Conservation (phyloP, 2,329 filamentous ascomycete species). For the Cladosporium halotolerans region DNA sequence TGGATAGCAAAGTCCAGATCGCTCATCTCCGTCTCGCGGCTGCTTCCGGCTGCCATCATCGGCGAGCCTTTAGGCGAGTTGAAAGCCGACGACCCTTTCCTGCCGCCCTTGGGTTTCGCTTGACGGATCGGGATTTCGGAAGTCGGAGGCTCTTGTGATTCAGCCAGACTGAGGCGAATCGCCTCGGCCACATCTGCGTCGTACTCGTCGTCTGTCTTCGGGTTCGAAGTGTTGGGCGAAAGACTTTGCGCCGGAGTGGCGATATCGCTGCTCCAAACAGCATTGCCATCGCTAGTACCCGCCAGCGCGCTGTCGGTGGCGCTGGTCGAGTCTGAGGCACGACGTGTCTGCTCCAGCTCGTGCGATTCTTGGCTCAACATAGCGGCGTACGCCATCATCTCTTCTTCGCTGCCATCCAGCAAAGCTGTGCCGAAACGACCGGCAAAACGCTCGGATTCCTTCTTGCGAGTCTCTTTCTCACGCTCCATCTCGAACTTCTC, state of each 20-base stretch:
- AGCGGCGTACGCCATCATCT: slow-evolving; percentile 57
- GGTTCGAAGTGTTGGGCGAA: slow-evolving; percentile 17
- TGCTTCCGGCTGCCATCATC: slow-evolving; percentile 33
- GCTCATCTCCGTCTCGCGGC: slow-evolving; percentile 41
- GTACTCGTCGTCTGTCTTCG: slow-evolving; percentile 42
- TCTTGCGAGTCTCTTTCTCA: slow-evolving; percentile 61
- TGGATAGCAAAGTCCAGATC: slow-evolving; percentile 59
- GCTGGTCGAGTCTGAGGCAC: slow-evolving; percentile 37
- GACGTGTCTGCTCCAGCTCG: slow-evolving; percentile 44
- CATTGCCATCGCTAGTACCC: slow-evolving; percentile 32
- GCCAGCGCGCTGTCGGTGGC: slow-evolving; percentile 31
- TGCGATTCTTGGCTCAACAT: slow-evolving; percentile 56
- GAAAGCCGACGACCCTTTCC: slow-evolving; percentile 25
- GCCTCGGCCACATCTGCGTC: slow-evolving; percentile 58
- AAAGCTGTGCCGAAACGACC: slow-evolving; percentile 81
- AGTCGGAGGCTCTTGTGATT: slow-evolving; percentile 16
- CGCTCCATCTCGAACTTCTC: slow-evolving; percentile 73
- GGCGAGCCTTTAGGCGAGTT: slow-evolving; percentile 20
- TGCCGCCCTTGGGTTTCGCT: slow-evolving; percentile 31
- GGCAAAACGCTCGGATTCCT: slow-evolving; percentile 64
- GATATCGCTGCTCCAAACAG: slow-evolving; percentile 21
- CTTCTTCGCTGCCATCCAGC: slow-evolving; percentile 53
- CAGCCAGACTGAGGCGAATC: slow-evolving; percentile 47
- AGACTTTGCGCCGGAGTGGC: slow-evolving; percentile 21
- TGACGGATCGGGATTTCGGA: slow-evolving; percentile 44